These are phyloP conservation scores for Pyrus communis DNA, from an alignment of 306 rosid genomes.

Conservation along the genomic window DNA sequence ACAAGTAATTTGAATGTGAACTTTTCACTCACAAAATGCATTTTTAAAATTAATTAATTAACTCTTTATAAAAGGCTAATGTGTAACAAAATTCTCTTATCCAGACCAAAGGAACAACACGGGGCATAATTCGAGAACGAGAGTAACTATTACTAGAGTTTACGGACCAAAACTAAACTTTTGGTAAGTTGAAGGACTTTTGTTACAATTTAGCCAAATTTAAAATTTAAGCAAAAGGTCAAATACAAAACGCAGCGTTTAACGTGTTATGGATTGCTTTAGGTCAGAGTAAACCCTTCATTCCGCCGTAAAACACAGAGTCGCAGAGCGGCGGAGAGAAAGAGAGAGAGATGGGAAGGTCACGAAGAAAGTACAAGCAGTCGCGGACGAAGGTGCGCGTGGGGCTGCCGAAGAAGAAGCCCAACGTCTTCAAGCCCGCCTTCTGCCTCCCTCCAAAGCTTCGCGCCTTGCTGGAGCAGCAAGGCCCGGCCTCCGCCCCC, in stretches of 20 bases:
- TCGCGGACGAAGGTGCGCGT: conserved; percentile 65
- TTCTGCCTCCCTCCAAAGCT: conserved; percentile 74
- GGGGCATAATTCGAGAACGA: too few relatives aligned
- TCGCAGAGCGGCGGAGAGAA: background rate
- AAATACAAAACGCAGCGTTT: background rate
- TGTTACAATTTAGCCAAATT: too few relatives aligned
- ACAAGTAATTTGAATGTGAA: too few relatives aligned
- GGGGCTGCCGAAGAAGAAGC: conserved; percentile 65
- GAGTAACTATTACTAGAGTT: too few relatives aligned
- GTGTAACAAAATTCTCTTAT: too few relatives aligned
- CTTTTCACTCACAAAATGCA: too few relatives aligned
- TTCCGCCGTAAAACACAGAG: background rate
- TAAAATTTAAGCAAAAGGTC: background rate
- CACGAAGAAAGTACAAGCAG: conserved; percentile 76
- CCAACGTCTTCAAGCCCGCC: conserved; percentile 62
- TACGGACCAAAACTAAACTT: too few relatives aligned
- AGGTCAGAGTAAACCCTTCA: background rate
- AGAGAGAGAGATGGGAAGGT: conserved; percentile 60
- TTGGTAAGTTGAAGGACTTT: too few relatives aligned
- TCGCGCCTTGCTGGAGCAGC: conserved; percentile 26
- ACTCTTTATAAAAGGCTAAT: too few relatives aligned
- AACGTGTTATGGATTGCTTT: background rate
- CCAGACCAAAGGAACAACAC: too few relatives aligned
- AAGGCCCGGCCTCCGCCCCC: conserved; percentile 13
- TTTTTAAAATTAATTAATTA: too few relatives aligned